phyloP scores from a whole-genome alignment of 2,329 filamentous ascomycete species.

The Mycosphaerella arachidis region DNA sequence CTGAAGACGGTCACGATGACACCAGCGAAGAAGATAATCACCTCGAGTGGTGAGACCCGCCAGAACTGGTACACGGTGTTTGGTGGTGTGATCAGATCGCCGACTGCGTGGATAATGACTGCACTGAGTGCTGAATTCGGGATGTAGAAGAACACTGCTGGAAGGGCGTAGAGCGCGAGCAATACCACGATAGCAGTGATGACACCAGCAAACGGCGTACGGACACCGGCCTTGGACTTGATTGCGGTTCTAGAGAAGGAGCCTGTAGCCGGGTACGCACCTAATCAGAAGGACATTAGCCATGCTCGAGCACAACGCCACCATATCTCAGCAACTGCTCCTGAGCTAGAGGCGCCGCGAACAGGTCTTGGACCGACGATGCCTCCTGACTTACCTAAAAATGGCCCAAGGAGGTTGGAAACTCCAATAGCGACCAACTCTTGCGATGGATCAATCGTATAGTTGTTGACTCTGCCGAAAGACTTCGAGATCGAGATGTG shows the following conservation, averaged over 20 bases:
- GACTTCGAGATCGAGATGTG: constrained; percentile 97
- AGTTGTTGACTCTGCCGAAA: constrained; percentile 93
- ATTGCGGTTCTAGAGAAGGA: constrained; percentile 96
- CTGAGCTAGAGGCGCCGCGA: no score
- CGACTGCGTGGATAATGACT: constrained; percentile 94
- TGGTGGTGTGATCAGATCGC: constrained; percentile 84
- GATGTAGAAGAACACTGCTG: constrained; percentile 90
- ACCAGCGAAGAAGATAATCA: constrained; percentile 87
- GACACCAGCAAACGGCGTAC: constrained; percentile 83
- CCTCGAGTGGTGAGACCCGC: constrained; percentile 84
- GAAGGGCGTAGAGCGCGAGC: constrained; percentile 82
- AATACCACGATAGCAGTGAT: constrained; percentile 83
- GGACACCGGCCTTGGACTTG: constrained; percentile 92
- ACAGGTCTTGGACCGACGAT: no score
- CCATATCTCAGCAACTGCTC: no score
- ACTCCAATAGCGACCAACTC: constrained; percentile 93
- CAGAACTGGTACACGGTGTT: constrained; percentile 94
- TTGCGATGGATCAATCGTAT: constrained; percentile 90
- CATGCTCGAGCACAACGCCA: no score
- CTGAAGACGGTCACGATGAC: constrained; percentile 86
- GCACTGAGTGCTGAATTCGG: constrained; percentile 74
- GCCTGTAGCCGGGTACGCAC: constrained; percentile 86
- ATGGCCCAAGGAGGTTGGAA: constrained; percentile 82
- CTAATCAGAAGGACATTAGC: constrained; percentile 32
- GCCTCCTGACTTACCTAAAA: constrained; percentile 48